Base-by-base conservation (phyloP, 805 yeast genomes). In the Zygoascus flipseniorum region DNA sequence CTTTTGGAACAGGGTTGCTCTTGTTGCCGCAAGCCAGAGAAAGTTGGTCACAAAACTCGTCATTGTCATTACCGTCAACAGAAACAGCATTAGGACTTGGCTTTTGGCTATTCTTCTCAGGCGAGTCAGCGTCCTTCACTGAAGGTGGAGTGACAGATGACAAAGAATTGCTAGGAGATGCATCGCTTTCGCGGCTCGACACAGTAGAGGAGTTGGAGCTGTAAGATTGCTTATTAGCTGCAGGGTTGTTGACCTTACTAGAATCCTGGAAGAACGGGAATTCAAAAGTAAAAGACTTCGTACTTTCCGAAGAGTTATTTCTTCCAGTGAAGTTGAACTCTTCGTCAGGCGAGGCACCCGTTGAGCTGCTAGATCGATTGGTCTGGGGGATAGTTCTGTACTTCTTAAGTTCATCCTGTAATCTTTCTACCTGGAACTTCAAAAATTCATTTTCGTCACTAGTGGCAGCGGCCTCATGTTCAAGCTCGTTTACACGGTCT, bases 1-100 rank as follows among this genome's bases (percentile, higher is more conserved):
- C 37, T 20, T 32, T 19, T 4, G 51, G 54, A 11, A 51, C 26
- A 14, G 49, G 50, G 58, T 78, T 70, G 14, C 76, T 76, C 61
- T 75, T 82, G 6, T 83, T 82, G 16, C 97, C 97, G 69, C 97
- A 90, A 0, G 89, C 97, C 66, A 81, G 77, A 56, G 80, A 78
- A 64, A 92, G 75, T 60, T 82, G 80, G 26, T 78, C 78, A 65
- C 98, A 92, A 65, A 92, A 92, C 43, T 53, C 52, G 2, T 39
- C 50, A 8, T 45, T 26, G 31, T 19, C 48, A n/a, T 32, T 18
- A 4, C 18, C 31, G n/a, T 26, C 37, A 28, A 39, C 32, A 14
- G 52, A 31, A 20, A 49, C 26, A 2, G 53, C 43, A 35, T 51
- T 44, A 13, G 37, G 31, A 14, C 35, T 19, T 18, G 20, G 20